Conservation (phyloP, 2,329 filamentous ascomycete species). For the Fusarium subtropicale region DNA sequence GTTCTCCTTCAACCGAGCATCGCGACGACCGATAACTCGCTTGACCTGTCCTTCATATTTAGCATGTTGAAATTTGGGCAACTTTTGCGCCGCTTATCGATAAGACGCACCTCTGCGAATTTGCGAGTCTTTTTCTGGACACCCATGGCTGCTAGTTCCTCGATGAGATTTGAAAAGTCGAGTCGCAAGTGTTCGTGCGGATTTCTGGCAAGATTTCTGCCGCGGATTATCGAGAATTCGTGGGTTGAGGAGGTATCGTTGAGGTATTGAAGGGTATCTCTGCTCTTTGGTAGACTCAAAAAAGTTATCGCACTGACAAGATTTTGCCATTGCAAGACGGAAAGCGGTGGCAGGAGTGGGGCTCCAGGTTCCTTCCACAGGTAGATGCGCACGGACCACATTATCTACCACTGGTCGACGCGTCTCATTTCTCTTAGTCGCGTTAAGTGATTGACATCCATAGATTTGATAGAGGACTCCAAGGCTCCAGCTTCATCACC, state of each 20-base stretch:
- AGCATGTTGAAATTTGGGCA: constrained; percentile 33
- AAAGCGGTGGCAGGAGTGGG: constrained; percentile 48
- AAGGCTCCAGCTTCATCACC: constrained; percentile 36
- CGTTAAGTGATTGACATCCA: constrained; percentile 52
- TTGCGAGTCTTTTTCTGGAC: constrained; percentile 91
- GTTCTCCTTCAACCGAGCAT: constrained; percentile 86
- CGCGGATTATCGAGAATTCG: neutral
- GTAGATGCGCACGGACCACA: constrained; percentile 46
- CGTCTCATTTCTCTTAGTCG: constrained; percentile 50
- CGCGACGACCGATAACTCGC: constrained; percentile 82
- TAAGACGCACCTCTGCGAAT: constrained; percentile 73
- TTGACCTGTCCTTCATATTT: constrained; percentile 67
- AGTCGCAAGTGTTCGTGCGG: neutral
- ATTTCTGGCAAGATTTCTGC: neutral
- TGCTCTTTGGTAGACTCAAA: constrained; percentile 36
- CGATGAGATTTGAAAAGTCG: neutral
- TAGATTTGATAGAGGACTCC: constrained; percentile 15
- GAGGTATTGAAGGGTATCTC: constrained; percentile 20
- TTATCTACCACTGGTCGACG: constrained; percentile 42
- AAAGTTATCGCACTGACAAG: constrained; percentile 42
- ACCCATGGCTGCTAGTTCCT: constrained; percentile 71
- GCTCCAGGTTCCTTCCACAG: neutral
- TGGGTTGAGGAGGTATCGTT: constrained; percentile 12
- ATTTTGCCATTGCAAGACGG: constrained; percentile 46
- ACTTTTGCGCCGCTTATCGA: constrained; percentile 48